Evolutionary conservation across 2,329 filamentous ascomycete species (phyloP), one percentile per base, ranked within the genome.

Genomic region (Aureobasidium uvarum): DNA sequence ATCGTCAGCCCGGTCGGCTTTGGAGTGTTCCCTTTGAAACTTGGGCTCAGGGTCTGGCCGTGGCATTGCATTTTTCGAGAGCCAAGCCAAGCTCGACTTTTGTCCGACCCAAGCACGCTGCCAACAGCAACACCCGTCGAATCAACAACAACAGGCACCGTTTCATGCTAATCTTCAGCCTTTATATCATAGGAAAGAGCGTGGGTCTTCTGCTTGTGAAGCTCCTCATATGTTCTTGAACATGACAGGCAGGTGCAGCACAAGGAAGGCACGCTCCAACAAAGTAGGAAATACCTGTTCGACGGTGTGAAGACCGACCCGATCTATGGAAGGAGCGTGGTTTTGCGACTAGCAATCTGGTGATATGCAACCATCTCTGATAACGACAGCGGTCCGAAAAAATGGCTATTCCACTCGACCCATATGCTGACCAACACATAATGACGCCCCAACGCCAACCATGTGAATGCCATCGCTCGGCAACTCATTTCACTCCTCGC

Each of bases 41-140:
- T 54, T 59, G 55, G 43, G 45, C 20, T 62, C 58, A 62, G 58
- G 58, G 58, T 62, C 58, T 20, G 45, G 39, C 31, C 54, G 54
- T 56, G 36, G 54, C 13, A 31, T 62, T 62, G 54, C 13, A 31
- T 62, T 62, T 62, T 62, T 62, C 58, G 31, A 62, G 31, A 41
- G 43, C 45, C 58, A 62, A 62, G 58, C 45, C 23, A 50, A 54
- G 18, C 18, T 54, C 50, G 50, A 33, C 28, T 36, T 20, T 58
- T 58, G 38, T 58, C 55, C 39, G 54, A 58, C 33, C 33, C 7
- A 11, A 33, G 8, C 6, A 33, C 54, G 54, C 33, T 55, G 52
- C 54, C 54, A n/a, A n/a, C 18, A 45, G 25, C 56, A 60, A 58
- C 55, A 45, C 38, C 55, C 55, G 55, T 16, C 10, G 3, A 39